Evolutionary conservation across 176 grass and related monocot genomes (phyloP), one percentile per base, ranked within the genome.

Genomic region (Themeda triandra): DNA sequence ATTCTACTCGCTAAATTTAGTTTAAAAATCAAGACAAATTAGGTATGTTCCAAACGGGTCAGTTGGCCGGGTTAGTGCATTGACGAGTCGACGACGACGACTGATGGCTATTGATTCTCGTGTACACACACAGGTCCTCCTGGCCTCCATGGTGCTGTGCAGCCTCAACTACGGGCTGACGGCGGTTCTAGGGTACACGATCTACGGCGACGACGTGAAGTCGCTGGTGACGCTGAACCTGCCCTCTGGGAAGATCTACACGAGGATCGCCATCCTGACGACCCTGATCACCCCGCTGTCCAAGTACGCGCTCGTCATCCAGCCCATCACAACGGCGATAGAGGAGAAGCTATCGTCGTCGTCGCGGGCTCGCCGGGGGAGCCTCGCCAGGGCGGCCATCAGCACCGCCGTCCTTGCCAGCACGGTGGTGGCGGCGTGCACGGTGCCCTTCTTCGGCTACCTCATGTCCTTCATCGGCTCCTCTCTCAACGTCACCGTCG

Each of bases 401-500:
- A 89, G 90, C 91, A 92, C 90, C 29, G 6, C 39, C 41, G 25
- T 95, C 11, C 13, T 88, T 12, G 49, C 46, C 30, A 94, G 85
- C 87, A 94, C 87, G 5, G 82, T 78, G 75, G n/a, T 86, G 77
- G 62, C 74, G 19, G 92, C 90, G 7, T 90, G 82, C 63, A 36
- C 74, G 14, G 10, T 95, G 39, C 92, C 90, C 0, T 94, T 95
- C 66, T 92, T 92, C 23, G 90, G 87, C 79, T 88, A 87, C 77
- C 77, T 95, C 63, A 87, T 92, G 87, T 87, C 85, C 3, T 82
- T 92, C 72, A 92, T 88, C 3, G 87, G 87, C 8, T 95, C 92
- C 4, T 90, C 81, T 27, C 66, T 92, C n/a, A 90, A 83, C 21
- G 77, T 92, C 67, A 90, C 75, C 25, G 90, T 86, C 5, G 84